Conservation (phyloP, 306 rosid genomes). For the Fagus sylvatica region DNA sequence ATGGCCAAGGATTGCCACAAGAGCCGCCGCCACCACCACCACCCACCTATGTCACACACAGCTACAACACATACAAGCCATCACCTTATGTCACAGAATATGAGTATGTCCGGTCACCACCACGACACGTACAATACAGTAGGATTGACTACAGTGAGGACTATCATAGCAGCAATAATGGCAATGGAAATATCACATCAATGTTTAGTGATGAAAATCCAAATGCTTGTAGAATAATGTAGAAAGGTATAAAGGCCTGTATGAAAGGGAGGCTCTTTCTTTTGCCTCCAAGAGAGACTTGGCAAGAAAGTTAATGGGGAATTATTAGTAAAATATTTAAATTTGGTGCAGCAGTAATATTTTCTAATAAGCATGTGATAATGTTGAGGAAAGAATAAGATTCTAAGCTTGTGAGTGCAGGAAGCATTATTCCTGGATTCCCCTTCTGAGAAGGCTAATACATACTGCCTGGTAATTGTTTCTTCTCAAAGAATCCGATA, state of each 20-base stretch:
- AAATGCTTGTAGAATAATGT: slow-evolving; percentile 77
- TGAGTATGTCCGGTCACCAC: slow-evolving; percentile 56
- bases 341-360: slow-evolving; percentile 7
- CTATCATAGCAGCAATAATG: slow-evolving; percentile 30
- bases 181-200: slow-evolving; percentile 54
- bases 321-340: slow-evolving; percentile 9
- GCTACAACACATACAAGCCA: slow-evolving; percentile 64
- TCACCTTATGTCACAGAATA: slow-evolving; percentile 63
- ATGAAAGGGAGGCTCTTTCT: slow-evolving; percentile 1
- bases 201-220: slow-evolving; percentile 96
- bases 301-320: slow-evolving; percentile 28
- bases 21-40: slow-evolving; percentile 21
- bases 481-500: slow-evolving; percentile 28
- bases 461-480: slow-evolving; percentile 24
- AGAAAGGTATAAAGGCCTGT: slow-evolving; percentile 2
- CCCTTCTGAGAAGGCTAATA: slow-evolving; percentile 21
- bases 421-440: slow-evolving; percentile 41
- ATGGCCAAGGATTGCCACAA: slow-evolving; percentile 33
- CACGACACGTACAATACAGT: slow-evolving; percentile 40
- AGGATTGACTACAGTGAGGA: slow-evolving; percentile 49
- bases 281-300: slow-evolving; percentile 12
- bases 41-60: slow-evolving; percentile 53
- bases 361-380: slow-evolving; percentile 26
- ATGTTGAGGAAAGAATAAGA: slow-evolving; percentile 40
- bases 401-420: slow-evolving; percentile 48